These are phyloP conservation scores for Aspergillus costaricaensis DNA, from an alignment of 2,329 filamentous ascomycete genomes.

Conservation along the genomic window DNA sequence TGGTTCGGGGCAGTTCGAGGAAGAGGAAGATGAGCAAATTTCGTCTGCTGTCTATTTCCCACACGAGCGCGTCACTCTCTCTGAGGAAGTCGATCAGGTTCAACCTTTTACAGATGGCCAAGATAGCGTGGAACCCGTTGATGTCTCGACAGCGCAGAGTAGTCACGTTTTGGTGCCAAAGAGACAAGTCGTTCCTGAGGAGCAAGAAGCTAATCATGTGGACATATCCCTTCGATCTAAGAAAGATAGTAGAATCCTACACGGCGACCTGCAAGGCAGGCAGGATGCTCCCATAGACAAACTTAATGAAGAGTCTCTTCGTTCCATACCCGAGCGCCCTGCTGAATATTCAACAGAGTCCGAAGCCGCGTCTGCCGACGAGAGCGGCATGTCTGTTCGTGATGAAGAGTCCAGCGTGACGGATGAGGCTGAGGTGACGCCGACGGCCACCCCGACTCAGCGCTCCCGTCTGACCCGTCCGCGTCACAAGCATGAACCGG, in stretches of 20 bases:
- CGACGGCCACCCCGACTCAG: conserved; percentile 48
- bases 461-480: conserved; percentile 27
- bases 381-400: conserved; percentile 43
- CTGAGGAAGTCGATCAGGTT: conserved; percentile 32
- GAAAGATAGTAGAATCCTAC: conserved; percentile 61
- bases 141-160: conserved; percentile 29
- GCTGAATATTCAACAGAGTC: conserved; percentile 47
- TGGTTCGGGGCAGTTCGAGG: conserved; percentile 42
- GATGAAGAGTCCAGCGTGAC: conserved; percentile 57
- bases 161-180: conserved; percentile 33
- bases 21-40: conserved; percentile 66
- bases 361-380: conserved; percentile 46
- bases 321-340: conserved; percentile 40
- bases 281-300: conserved; percentile 40
- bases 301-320: conserved; percentile 38
- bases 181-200: conserved; percentile 27
- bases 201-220: conserved; percentile 52
- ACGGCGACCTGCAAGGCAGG: conserved; percentile 57
- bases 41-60: conserved; percentile 66
- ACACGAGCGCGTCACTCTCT: conserved; percentile 53
- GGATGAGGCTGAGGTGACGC: conserved; percentile 55
- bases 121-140: conserved; percentile 26
- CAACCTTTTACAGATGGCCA: conserved; percentile 24
- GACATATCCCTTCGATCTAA: conserved; percentile 64
- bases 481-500: conserved; percentile 31